Conservation (phyloP, 208 protist species). For the Leishmania tarentolae region DNA sequence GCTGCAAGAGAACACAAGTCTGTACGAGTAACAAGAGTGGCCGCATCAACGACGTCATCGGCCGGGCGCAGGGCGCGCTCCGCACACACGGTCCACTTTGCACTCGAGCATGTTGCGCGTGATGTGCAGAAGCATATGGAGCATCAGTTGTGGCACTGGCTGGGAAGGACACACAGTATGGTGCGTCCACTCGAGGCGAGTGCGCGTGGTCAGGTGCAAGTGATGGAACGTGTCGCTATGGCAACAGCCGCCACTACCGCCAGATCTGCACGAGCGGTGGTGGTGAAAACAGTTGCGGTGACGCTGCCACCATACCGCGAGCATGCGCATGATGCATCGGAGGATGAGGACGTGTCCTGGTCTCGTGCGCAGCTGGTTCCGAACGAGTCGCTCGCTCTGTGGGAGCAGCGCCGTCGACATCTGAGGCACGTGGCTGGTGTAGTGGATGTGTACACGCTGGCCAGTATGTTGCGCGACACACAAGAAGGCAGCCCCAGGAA, state of each 20-base stretch:
- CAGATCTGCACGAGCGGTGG: neutral
- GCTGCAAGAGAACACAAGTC: neutral
- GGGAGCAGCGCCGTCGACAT: slow-evolving; percentile 11
- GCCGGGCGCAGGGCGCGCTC: neutral
- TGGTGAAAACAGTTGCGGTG: slow-evolving; percentile 33
- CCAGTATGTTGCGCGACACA: slow-evolving; percentile 29
- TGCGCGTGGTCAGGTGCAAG: slow-evolving; percentile 23
- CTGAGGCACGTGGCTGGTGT: slow-evolving; percentile 22
- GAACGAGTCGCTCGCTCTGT: slow-evolving; percentile 11
- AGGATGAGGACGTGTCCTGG: slow-evolving; percentile 22
- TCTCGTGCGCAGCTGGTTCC: slow-evolving; percentile 30
- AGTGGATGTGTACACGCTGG: slow-evolving; percentile 34
- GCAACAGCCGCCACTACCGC: neutral
- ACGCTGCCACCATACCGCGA: slow-evolving; percentile 19
- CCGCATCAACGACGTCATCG: neutral
- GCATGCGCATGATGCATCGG: neutral
- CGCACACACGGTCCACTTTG: slow-evolving; percentile 25
- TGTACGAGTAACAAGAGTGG: neutral
- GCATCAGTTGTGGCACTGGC: slow-evolving; percentile 37
- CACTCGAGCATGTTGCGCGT: slow-evolving; percentile 22
- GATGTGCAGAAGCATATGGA: slow-evolving; percentile 38
- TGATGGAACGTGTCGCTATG: slow-evolving; percentile 12
- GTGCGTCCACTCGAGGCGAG: slow-evolving; percentile 6
- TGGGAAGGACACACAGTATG: slow-evolving; percentile 17
- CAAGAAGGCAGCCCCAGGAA: neutral